Evolutionary conservation across 441 rosid species (phyloP).

Genomic region (Corymbia citriodora): DNA sequence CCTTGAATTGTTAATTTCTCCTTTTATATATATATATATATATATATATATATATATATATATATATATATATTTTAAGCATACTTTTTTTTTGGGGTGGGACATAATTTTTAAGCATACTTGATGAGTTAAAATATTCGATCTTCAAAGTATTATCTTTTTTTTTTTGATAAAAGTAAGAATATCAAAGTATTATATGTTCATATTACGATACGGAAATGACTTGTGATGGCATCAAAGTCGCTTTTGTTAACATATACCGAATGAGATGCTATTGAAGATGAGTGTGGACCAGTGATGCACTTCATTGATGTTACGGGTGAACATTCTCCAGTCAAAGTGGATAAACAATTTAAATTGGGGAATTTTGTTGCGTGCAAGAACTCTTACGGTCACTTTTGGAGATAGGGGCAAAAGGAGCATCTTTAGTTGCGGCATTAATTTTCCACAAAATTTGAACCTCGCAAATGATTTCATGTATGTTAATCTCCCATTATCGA

Average conservation of each 20-base stretch:
- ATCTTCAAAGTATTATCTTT: not conserved
- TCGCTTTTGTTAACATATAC: too few species aligned
- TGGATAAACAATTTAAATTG: not conserved
- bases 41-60: too few species aligned
- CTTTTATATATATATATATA: not conserved
- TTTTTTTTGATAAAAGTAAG: too few species aligned
- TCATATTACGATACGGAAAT: rapidly evolving
- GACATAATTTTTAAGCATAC: not conserved
- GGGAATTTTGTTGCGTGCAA: not conserved
- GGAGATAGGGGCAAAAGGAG: too few species aligned
- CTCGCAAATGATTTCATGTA: not conserved
- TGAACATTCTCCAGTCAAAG: not conserved
- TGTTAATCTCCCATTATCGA: too few species aligned
- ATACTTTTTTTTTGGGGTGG: too few species aligned
- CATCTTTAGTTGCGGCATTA: rapidly evolving
- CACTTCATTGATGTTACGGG: not conserved
- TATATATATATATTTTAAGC: not conserved
- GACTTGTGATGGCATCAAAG: too few species aligned
- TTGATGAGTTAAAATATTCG: not conserved
- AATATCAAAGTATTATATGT: not conserved
- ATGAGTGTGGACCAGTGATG: rapidly evolving
- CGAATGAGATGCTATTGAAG: not conserved
- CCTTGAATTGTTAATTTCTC: not conserved
- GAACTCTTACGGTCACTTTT: not conserved
- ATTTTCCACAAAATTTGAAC: not conserved